Base-by-base conservation (phyloP, 768 basidiomycete genomes). In the Hericium erinaceus region DNA sequence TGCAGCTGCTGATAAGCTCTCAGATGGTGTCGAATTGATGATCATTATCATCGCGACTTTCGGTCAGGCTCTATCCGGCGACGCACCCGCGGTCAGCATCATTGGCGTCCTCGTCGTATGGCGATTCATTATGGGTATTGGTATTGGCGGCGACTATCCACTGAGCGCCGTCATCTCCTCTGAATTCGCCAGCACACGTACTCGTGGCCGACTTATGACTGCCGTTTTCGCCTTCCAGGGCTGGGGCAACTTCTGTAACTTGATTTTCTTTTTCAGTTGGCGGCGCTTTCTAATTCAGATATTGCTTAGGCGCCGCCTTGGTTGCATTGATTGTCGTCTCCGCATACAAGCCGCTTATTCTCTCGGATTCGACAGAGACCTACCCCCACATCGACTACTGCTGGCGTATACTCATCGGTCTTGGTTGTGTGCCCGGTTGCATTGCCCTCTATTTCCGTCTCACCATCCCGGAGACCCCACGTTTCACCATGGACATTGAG, bases 401-500 rank as follows among this genome's bases (percentile, higher is more conserved):
- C 67, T 94, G 92, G 92, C 86, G 92, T 64, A 72, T 94, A 52
- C 78, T 95, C 66, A 92, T 95, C 68, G 92, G 92, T 65, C 75
- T 94, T 39, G 92, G 92, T 48, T 88, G 85, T 57, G 75, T 95
- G 52, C 93, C 92, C 38, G 92, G 82, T 56, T 77, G 76, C 44
- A 67, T 92, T 57, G 92, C 90, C 18, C 82, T 94, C 53, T 94
- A 92, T 76, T 94, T 90, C 86, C 89, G 92, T 68, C 79, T 94
- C 38, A 93, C 92, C 24, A 93, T 95, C 65, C 90, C 92, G 3
- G 92, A 94, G 69, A 94, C 92, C 0, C 92, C 92, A 26, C 89
- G 92, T 57, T 84, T 80, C 69, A 95, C 92, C 58, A 93, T 94
- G 87, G 92, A 95, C 75, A 81, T 95, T 59, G 90, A 93, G 70